Percentiles rank a stretch among this genome's conserved stretches.
These are phyloP conservation scores for Nicotiana undulata DNA, from an alignment of 257 asterid genomes.

Conservation along the genomic window DNA sequence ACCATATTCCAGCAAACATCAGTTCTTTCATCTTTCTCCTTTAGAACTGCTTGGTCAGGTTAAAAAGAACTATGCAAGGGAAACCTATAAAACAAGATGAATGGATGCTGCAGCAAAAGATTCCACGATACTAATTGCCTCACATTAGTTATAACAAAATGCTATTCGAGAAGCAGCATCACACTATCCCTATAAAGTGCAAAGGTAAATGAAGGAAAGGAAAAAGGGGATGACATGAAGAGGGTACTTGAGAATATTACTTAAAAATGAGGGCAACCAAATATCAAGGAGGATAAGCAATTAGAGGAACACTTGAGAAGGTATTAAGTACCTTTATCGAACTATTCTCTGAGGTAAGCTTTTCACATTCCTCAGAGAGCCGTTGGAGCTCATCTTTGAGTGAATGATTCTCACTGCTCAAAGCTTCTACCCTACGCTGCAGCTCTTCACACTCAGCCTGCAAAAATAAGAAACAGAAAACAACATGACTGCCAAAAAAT, in stretches of 20 bases:
- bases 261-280: neutral
- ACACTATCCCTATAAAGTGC: neutral
- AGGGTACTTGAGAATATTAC: neutral
- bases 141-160: neutral
- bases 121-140: neutral
- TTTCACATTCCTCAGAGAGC: conserved; percentile 81
- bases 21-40: neutral
- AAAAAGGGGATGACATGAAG: neutral
- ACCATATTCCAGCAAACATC: conserved; percentile 3
- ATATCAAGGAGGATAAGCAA: neutral
- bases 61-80: neutral
- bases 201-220: neutral
- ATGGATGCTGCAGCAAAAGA: neutral
- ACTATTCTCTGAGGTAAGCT: conserved; percentile 61
- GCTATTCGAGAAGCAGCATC: neutral
- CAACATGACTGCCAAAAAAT: neutral
- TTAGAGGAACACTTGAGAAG: neutral
- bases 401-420: conserved; percentile 54
- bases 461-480: neutral
- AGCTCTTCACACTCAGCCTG: conserved; percentile 92
- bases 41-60: neutral
- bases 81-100: neutral
- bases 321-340: conserved; percentile 43
- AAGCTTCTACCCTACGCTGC: conserved; percentile 59
- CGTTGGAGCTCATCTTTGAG: conserved; percentile 62